A percentile compares a stretch with the other conserved stretches of the same genome.
These are phyloP conservation scores for Rhizopogon hawkerae DNA, from an alignment of 1,284 basidiomycete genomes.

Conservation along the genomic window DNA sequence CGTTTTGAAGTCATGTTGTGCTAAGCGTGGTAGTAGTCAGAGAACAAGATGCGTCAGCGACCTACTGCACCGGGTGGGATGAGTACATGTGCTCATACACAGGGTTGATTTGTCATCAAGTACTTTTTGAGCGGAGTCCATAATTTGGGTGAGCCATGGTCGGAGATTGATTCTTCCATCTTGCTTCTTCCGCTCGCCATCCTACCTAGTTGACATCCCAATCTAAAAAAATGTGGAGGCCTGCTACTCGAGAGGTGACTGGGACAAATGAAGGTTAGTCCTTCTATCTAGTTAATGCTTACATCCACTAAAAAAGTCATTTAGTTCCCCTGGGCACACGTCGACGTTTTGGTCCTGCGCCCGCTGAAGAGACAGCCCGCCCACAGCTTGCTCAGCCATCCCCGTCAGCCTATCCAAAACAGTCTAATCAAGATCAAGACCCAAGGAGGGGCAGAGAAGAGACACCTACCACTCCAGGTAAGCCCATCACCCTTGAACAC, in stretches of 20 bases:
- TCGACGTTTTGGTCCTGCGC: conserved; percentile 82
- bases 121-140: conserved; percentile 27
- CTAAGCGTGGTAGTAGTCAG: background rate
- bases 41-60: background rate
- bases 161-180: conserved; percentile 29
- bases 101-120: conserved; percentile 16
- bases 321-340: conserved; percentile 73
- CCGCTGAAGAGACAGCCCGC: conserved; percentile 62
- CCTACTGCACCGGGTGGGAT: background rate
- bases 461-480: conserved; percentile 52
- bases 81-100: too few species aligned
- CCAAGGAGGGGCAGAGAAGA: conserved; percentile 54
- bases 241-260: conserved; percentile 74
- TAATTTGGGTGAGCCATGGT: conserved; percentile 14
- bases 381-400: conserved; percentile 79
- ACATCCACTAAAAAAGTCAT: conserved; percentile 14
- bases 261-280: conserved; percentile 72
- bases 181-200: conserved; percentile 15
- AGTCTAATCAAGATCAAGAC: conserved; percentile 45
- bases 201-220: conserved; percentile 23
- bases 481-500: conserved; percentile 30
- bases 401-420: conserved; percentile 73
- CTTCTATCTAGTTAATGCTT: conserved; percentile 4
- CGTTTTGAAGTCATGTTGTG: conserved; percentile 22
- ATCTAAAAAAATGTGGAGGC: conserved; percentile 70